These are phyloP conservation scores for Hemisphaericaspora subhashii DNA, from an alignment of 1,139 yeast genomes.

Conservation along the genomic window DNA sequence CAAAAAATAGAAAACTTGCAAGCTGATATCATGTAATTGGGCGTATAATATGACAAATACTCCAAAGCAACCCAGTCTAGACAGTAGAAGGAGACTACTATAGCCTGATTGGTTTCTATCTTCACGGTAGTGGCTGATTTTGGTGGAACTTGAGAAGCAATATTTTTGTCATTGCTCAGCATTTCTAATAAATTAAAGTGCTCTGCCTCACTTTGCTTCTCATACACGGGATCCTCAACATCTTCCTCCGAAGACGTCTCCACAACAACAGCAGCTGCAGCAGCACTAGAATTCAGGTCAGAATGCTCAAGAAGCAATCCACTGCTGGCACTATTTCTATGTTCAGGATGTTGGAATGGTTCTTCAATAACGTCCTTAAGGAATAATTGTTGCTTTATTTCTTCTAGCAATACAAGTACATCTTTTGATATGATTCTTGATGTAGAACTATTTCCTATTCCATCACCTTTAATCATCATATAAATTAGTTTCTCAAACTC, in stretches of 20 bases:
- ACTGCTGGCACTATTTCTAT: constrained; percentile 1
- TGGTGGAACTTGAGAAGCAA: not conserved
- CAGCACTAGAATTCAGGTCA: not conserved
- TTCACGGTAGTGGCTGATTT: not conserved
- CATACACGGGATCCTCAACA: constrained; percentile 13
- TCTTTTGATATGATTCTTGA: constrained; percentile 16
- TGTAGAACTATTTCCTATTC: constrained; percentile 1
- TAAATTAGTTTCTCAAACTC: constrained; percentile 28
- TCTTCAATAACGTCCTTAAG: constrained; percentile 6
- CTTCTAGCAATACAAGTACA: constrained; percentile 21
- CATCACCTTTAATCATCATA: constrained; percentile 32
- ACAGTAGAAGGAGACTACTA: constrained; percentile 9
- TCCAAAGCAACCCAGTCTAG: constrained; percentile 13
- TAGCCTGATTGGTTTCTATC: not conserved
- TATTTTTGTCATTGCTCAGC: not conserved
- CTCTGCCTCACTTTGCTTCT: constrained; percentile 10
- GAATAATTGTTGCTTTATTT: constrained; percentile 20
- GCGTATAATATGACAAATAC: constrained; percentile 10
- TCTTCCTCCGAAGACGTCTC: constrained; percentile 6
- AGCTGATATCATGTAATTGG: constrained; percentile 8
- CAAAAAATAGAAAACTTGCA: constrained; percentile 9
- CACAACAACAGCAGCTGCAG: not conserved
- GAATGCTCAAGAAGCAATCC: constrained; percentile 3
- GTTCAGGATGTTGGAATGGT: not conserved
- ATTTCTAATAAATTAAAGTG: constrained; percentile 13